These are phyloP conservation scores for Gonium pectorale DNA, from an alignment of 139 green algal species.

Conservation along the genomic window DNA sequence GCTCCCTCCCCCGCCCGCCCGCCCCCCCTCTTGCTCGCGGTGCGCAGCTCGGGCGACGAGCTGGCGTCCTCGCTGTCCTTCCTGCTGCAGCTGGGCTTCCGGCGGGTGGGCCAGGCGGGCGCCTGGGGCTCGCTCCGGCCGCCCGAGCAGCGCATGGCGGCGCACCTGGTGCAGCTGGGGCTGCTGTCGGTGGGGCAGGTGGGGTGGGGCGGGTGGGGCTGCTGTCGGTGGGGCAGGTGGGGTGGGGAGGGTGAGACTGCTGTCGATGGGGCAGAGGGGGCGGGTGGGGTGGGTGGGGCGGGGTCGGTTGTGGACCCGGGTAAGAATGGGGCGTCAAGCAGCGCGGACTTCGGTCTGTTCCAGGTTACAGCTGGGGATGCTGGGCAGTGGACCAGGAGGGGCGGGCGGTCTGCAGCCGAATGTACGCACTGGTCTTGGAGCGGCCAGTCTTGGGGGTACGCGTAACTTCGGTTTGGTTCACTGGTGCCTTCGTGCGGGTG, in stretches of 20 bases:
- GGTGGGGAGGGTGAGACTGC: slow-evolving; percentile 43
- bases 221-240: slow-evolving; percentile 51
- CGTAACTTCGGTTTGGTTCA: too few species aligned
- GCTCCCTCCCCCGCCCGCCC: not conserved
- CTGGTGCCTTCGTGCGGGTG: too few species aligned
- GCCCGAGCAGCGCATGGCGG: slow-evolving; percentile 66
- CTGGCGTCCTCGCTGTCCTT: slow-evolving; percentile 77
- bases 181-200: slow-evolving; percentile 65
- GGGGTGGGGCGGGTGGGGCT: slow-evolving; percentile 68
- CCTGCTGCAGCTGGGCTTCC: slow-evolving; percentile 90
- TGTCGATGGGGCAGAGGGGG: slow-evolving; percentile 47
- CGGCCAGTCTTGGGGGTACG: too few species aligned
- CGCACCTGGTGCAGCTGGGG: slow-evolving; percentile 84
- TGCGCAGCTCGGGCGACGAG: slow-evolving; percentile 21
- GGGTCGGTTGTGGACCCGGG: too few species aligned
- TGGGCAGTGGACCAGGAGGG: too few species aligned
- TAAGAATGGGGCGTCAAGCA: too few species aligned
- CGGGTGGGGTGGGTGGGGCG: not conserved
- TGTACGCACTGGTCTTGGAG: too few species aligned
- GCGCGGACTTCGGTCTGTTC: too few species aligned
- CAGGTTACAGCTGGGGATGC: too few species aligned
- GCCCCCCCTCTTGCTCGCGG: too few species aligned
- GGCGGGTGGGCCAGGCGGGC: slow-evolving; percentile 66
- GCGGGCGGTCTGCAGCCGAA: too few species aligned
- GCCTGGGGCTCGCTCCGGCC: slow-evolving; percentile 46